phyloP scores from a whole-genome alignment of 208 protist genomes.

The Acanthamoeba triangularis region DNA sequence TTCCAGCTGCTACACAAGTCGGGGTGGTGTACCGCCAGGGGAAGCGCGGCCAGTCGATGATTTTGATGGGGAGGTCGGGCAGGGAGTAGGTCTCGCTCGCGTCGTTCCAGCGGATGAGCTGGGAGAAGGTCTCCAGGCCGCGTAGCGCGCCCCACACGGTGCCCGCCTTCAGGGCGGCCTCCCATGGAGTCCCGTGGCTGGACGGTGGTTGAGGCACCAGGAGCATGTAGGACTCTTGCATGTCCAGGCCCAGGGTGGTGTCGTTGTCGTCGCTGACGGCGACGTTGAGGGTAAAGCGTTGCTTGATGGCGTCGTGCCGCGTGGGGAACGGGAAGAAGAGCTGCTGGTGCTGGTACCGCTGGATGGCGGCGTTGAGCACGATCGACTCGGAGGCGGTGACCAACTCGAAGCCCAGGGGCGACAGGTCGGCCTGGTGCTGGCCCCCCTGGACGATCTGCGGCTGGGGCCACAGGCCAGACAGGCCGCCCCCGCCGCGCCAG shows the following conservation, averaged over 20 bases:
- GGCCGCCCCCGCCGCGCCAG: slow-evolving; percentile 8
- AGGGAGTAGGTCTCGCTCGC: background rate
- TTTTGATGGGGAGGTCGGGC: slow-evolving; percentile 1
- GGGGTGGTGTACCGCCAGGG: background rate
- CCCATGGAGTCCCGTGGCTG: background rate
- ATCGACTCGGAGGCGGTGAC: background rate
- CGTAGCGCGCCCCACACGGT: slow-evolving; percentile 37
- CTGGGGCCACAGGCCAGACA: slow-evolving; percentile 18
- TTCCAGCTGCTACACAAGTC: background rate
- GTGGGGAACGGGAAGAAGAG: slow-evolving; percentile 32
- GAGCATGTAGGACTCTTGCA: slow-evolving; percentile 20
- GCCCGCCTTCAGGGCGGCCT: background rate
- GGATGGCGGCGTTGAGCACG: slow-evolving; percentile 34
- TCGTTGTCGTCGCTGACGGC: background rate
- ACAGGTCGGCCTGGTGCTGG: background rate
- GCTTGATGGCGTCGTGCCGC: background rate
- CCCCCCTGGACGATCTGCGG: background rate
- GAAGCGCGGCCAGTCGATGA: slow-evolving; percentile 48
- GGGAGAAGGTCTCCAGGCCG: slow-evolving; percentile 70
- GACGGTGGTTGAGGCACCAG: background rate
- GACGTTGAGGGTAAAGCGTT: background rate
- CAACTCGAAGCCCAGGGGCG: background rate
- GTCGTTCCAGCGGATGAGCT: slow-evolving; percentile 42
- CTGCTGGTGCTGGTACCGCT: background rate
- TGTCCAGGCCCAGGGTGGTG: background rate